These are phyloP conservation scores for Umbelopsis isabellina DNA, from an alignment of 192 early-diverging fungal species.

Conservation along the genomic window DNA sequence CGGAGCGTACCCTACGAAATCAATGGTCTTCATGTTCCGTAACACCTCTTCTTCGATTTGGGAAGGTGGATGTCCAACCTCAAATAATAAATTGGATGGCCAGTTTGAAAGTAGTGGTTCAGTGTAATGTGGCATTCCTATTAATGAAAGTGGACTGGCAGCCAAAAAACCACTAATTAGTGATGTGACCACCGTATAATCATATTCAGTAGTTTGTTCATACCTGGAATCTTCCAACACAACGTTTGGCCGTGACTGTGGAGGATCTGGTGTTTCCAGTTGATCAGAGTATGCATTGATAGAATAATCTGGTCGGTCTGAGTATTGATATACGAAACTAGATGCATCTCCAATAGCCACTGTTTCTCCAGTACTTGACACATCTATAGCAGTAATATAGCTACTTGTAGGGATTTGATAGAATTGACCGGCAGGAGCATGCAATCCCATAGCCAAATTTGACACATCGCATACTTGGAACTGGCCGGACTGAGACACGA, in stretches of 20 bases:
- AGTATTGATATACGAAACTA: constrained; percentile 81
- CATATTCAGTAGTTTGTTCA: background rate
- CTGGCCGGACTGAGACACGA: constrained; percentile 68
- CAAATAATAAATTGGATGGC: constrained; percentile 65
- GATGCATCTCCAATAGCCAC: constrained; percentile 78
- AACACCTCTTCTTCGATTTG: constrained; percentile 77
- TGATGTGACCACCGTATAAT: background rate
- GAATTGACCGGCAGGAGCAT: constrained; percentile 48
- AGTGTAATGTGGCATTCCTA: constrained; percentile 81
- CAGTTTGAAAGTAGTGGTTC: constrained; percentile 81
- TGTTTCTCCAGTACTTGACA: constrained; percentile 78
- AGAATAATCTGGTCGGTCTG: constrained; percentile 63
- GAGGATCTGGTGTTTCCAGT: constrained; percentile 53
- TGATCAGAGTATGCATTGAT: constrained; percentile 69
- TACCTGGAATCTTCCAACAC: constrained; percentile 60
- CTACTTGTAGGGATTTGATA: constrained; percentile 62
- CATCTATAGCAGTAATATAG: constrained; percentile 73
- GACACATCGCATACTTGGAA: constrained; percentile 71
- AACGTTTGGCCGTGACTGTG: constrained; percentile 45
- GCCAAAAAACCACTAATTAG: constrained; percentile 21
- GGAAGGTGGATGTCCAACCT: constrained; percentile 73
- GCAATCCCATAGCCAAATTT: constrained; percentile 45
- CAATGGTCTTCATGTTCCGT: constrained; percentile 83
- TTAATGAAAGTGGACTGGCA: constrained; percentile 67
- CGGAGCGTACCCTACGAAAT: constrained; percentile 93